Conservation (phyloP, 2,329 filamentous ascomycete species). For the Helicocarpus griseus region DNA sequence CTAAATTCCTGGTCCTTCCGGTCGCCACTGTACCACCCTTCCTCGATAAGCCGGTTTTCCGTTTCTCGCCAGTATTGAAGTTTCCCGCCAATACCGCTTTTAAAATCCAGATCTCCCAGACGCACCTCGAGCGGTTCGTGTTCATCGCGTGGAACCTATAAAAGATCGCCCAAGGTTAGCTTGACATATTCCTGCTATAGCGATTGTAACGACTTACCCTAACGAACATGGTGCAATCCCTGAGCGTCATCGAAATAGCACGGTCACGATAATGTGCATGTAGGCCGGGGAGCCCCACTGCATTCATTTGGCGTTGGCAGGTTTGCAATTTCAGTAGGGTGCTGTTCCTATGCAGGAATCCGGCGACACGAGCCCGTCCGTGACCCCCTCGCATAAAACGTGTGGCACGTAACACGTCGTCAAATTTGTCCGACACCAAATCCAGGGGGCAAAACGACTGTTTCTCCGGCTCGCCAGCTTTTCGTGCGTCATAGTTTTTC, state of each 20-base stretch:
- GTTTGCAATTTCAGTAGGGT: conserved; percentile 26
- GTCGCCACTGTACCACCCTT: conserved; percentile 55
- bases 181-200: background rate
- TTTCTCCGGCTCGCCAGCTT: conserved; percentile 19
- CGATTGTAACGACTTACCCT: conserved; percentile 36
- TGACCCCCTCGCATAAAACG: conserved; percentile 25
- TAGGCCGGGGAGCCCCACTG: conserved; percentile 28
- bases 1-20: conserved; percentile 23
- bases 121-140: conserved; percentile 35
- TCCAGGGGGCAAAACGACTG: conserved; percentile 55
- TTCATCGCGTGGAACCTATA: conserved; percentile 27
- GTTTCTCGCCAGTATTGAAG: conserved; percentile 57
- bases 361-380: conserved; percentile 22
- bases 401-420: conserved; percentile 38
- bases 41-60: conserved; percentile 54
- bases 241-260: conserved; percentile 65
- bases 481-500: conserved; percentile 32
- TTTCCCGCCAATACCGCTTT: conserved; percentile 55
- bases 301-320: conserved; percentile 24
- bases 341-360: conserved; percentile 25
- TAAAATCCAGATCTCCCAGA: conserved; percentile 69
- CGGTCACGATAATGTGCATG: conserved; percentile 38
- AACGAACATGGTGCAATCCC: conserved; percentile 69
- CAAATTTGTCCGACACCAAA: conserved; percentile 42
- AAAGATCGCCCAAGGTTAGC: background rate